Base-by-base conservation (phyloP, 1,284 basidiomycete genomes). In the Takashimella tepidaria region DNA sequence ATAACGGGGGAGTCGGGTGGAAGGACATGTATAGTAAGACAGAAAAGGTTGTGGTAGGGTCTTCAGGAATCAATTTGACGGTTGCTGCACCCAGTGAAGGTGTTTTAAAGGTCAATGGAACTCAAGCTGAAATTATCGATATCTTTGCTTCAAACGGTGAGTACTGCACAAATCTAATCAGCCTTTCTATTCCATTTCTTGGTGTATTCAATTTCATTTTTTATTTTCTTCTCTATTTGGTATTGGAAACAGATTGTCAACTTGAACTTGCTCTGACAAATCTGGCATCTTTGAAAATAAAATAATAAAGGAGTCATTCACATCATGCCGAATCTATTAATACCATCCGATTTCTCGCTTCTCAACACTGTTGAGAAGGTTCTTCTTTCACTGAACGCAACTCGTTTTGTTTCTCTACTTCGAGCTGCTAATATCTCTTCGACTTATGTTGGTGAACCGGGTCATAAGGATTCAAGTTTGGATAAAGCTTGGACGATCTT, bases 141-240 rank as follows among this genome's bases (percentile, higher is more conserved):
- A 84, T 93, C 44, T 90, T 92, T 62, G 90, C 90, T 2, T 86
- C 88, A n/a, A 97, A 97, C 62, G 92, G 77, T 68, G 22, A 46
- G 59, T 53, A 49, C 8, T 16, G 16, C n/a, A 1, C 13, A 27
- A 21, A 24, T 25, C 54, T 54, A 41, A 46, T 25, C 16, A n/a
- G n/a, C n/a, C n/a, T n/a, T n/a, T n/a, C n/a, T n/a, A n/a, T n/a
- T n/a, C n/a, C n/a, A n/a, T n/a, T n/a, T n/a, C n/a, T n/a, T n/a
- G n/a, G n/a, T n/a, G n/a, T n/a, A n/a, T n/a, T n/a, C n/a, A n/a
- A n/a, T n/a, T n/a, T n/a, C n/a, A n/a, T n/a, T n/a, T n/a, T n/a
- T n/a, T n/a, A n/a, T n/a, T n/a, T n/a, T n/a, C n/a, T n/a, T n/a
- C n/a, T n/a, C n/a, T n/a, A n/a, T n/a, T n/a, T n/a, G n/a, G n/a